A percentile compares a stretch with the other conserved stretches of the same genome.
Conservation (phyloP, 2,329 filamentous ascomycete genomes). For the Penicillium hesseltinei region DNA sequence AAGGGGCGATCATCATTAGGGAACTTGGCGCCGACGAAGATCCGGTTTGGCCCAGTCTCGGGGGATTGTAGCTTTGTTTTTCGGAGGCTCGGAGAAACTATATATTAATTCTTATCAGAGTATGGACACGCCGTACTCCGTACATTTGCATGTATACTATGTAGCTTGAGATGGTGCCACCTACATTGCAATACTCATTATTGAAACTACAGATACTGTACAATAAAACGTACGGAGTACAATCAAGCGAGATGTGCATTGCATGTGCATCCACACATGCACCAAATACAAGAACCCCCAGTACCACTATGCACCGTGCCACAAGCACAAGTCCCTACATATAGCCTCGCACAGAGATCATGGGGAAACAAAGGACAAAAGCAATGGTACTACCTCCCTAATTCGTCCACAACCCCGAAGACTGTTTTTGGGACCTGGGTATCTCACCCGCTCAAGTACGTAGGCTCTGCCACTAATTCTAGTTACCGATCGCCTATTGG, state of each 20-base stretch:
- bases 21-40: constrained; percentile 1
- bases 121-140: too few relatives aligned
- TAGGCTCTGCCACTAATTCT: neutral
- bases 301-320: neutral
- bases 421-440: constrained; percentile 1
- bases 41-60: constrained; percentile 9
- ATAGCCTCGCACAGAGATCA: constrained; percentile 5
- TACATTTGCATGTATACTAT: neutral
- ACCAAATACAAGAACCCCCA: neutral
- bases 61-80: neutral
- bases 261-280: neutral
- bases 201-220: neutral
- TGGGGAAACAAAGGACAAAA: neutral
- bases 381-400: constrained; percentile 12
- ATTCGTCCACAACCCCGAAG: constrained; percentile 11
- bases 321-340: constrained; percentile 5
- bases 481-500: neutral
- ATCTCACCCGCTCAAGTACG: neutral
- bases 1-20: constrained; percentile 8
- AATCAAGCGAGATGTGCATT: neutral
- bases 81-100: constrained; percentile 4
- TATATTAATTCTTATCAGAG: neutral
- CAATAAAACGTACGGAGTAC: neutral
- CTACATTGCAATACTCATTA: neutral
- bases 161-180: neutral